phyloP scores from a whole-genome alignment of 2,329 filamentous ascomycete genomes.

The Gnomoniopsis sp. region DNA sequence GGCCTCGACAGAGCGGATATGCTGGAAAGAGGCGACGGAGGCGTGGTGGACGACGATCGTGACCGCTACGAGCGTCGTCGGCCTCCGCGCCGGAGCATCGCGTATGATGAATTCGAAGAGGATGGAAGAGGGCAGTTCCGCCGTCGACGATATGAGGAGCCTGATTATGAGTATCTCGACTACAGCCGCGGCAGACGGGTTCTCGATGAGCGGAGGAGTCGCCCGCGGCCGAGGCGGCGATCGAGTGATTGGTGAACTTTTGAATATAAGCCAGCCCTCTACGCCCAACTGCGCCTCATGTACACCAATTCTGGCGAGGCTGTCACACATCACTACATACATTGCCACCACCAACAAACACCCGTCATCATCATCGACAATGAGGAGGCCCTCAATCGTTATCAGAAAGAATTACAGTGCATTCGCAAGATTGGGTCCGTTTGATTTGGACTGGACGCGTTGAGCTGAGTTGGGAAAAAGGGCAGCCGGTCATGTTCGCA shows the following conservation, averaged over 20 bases:
- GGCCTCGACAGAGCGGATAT: slow-evolving; percentile 3
- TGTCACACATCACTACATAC: no score
- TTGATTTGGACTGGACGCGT: no score
- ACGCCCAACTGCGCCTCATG: neutral
- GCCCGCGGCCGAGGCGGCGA: slow-evolving; percentile 13
- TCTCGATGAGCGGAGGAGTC: slow-evolving; percentile 1
- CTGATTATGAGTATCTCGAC: slow-evolving; percentile 6
- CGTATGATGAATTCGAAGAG: neutral
- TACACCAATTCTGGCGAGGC: no score
- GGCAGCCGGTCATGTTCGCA: no score
- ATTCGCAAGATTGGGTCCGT: no score
- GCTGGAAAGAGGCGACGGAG: slow-evolving; percentile 14
- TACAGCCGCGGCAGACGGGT: slow-evolving; percentile 2
- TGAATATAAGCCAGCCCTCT: neutral
- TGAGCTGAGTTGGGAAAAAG: no score
- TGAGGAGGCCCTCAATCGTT: no score
- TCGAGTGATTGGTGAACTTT: slow-evolving; percentile 15
- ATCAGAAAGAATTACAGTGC: no score
- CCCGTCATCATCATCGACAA: no score
- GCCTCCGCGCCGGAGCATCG: neutral
- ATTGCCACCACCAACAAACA: no score
- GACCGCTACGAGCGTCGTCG: neutral
- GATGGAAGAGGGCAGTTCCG: neutral
- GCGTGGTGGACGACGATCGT: neutral
- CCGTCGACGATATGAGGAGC: neutral